Conservation (phyloP, 257 asterid genomes). For the Solanum lycopersicoides region DNA sequence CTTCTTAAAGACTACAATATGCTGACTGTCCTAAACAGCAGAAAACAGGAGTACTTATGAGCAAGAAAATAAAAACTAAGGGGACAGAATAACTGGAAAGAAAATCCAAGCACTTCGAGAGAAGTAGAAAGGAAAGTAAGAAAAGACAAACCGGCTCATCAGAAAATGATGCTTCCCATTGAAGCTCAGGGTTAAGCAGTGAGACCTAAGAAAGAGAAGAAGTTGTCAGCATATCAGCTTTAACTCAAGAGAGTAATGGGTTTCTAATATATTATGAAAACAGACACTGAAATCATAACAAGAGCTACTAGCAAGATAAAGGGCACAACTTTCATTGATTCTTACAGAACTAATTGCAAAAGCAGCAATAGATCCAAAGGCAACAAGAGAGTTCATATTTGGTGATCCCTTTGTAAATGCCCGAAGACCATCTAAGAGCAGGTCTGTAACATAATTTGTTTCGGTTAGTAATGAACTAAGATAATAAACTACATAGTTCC, state of each 20-base stretch:
- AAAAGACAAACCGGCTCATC: constrained; percentile 85
- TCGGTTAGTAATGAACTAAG: background rate
- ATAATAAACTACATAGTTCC: background rate
- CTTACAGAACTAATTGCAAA: constrained; percentile 90
- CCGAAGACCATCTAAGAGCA: constrained; percentile 75
- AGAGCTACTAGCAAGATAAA: constrained; percentile 7
- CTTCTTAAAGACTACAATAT: background rate
- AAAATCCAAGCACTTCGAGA: background rate
- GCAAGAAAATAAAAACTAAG: background rate
- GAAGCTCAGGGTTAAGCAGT: constrained; percentile 76
- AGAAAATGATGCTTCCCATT: constrained; percentile 85
- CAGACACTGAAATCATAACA: background rate
- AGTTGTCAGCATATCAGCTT: background rate
- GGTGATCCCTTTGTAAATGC: constrained; percentile 87
- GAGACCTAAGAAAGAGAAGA: constrained; percentile 45
- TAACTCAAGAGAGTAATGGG: background rate
- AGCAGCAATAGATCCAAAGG: constrained; percentile 89
- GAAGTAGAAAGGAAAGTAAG: background rate
- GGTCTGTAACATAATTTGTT: constrained; percentile 32
- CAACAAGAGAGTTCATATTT: constrained; percentile 93
- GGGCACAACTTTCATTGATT: background rate
- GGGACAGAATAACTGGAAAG: background rate
- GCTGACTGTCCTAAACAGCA: background rate
- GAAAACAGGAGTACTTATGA: background rate
- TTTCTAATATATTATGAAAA: background rate